These are phyloP conservation scores for Quercus lobata DNA, from an alignment of 331 rosid species.

Conservation along the genomic window DNA sequence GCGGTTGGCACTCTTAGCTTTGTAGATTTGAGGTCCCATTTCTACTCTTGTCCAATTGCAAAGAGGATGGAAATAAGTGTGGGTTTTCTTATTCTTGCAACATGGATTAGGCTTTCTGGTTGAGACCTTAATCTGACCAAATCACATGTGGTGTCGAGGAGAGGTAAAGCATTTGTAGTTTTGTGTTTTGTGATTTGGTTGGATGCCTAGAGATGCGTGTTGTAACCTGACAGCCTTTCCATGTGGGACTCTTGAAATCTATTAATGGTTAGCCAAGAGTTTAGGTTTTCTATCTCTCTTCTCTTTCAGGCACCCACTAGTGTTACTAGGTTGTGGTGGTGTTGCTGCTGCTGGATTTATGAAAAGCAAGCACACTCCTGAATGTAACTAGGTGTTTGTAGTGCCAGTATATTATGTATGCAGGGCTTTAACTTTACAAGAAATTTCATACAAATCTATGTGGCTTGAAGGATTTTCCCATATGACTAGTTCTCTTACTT, in stretches of 20 bases:
- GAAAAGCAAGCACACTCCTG: neutral
- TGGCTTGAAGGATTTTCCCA: conserved; percentile 52
- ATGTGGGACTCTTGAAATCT: neutral
- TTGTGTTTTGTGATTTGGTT: neutral
- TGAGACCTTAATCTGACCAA: neutral
- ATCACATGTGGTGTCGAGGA: neutral
- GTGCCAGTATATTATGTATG: conserved; percentile 9
- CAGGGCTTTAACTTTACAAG: conserved; percentile 19
- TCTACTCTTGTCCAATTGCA: neutral
- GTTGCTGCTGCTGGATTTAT: neutral
- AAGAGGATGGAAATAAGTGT: neutral
- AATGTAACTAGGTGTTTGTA: neutral
- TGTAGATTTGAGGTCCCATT: neutral
- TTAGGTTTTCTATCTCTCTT: neutral
- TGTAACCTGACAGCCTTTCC: neutral
- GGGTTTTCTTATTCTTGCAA: neutral
- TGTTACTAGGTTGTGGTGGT: neutral
- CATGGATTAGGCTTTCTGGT: neutral
- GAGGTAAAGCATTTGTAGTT: neutral
- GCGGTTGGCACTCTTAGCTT: neutral
- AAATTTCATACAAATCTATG: conserved; percentile 28
- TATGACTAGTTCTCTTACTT: conserved; percentile 42
- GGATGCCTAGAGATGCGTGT: neutral
- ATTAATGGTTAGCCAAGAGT: neutral
- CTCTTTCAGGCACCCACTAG: neutral